phyloP scores from a whole-genome alignment of 176 grass and related monocot genomes.

The Tillandsia fasciculata region DNA sequence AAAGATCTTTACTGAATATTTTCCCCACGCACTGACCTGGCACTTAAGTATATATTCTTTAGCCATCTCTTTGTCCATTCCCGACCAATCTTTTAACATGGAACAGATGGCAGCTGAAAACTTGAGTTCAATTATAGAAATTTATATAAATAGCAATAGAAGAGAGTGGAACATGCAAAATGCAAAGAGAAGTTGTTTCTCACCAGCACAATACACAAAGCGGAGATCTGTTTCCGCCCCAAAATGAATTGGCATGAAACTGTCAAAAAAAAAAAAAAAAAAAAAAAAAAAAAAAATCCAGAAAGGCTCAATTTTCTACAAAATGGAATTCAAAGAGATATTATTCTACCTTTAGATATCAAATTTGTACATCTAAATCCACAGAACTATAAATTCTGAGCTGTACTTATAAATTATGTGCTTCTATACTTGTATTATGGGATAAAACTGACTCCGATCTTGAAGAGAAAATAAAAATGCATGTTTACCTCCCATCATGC shows the following conservation, averaged over 20 bases:
- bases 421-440: no score
- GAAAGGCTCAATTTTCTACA: background rate
- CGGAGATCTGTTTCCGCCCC: slow-evolving; percentile 82
- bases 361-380: background rate
- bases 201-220: slow-evolving; percentile 96
- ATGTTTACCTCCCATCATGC: slow-evolving; percentile 73
- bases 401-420: no score
- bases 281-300: slow-evolving; percentile 1
- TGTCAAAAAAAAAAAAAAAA: slow-evolving; percentile 28
- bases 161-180: background rate
- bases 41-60: slow-evolving; percentile 72
- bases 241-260: slow-evolving; percentile 88
- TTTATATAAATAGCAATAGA: slow-evolving; percentile 3
- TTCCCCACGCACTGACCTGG: slow-evolving; percentile 40
- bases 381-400: no score
- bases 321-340: background rate
- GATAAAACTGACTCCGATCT: no score
- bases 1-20: background rate
- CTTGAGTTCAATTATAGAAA: slow-evolving; percentile 4
- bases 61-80: slow-evolving; percentile 81
- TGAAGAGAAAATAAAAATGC: slow-evolving; percentile 8
- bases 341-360: background rate
- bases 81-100: slow-evolving; percentile 77
- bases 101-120: slow-evolving; percentile 85
- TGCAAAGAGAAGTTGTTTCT: slow-evolving; percentile 22